These are phyloP conservation scores for Yamadazyma aaseri DNA, from an alignment of 1,139 yeast genomes.

Conservation along the genomic window DNA sequence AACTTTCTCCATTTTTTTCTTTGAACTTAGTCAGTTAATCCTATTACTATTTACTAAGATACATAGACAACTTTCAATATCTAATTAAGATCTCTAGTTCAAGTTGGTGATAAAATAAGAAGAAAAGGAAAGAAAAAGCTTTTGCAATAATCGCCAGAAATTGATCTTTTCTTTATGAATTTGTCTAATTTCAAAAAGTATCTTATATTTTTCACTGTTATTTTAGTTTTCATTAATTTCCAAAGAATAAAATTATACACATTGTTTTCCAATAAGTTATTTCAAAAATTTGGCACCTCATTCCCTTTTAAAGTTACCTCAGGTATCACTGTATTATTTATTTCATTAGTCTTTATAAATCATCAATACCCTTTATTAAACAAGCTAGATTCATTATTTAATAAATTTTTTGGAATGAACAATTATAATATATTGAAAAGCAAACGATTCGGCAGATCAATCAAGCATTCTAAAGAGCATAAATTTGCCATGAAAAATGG, in stretches of 20 bases:
- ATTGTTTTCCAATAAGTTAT: constrained; percentile 6
- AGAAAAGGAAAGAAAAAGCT: no score
- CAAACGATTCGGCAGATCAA: constrained; percentile 11
- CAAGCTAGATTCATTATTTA: constrained; percentile 5
- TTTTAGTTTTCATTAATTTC: constrained; percentile 2
- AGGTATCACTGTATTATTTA: constrained; percentile 8
- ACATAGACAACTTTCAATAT: no score
- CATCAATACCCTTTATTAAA: constrained; percentile 5
- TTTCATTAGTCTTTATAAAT: constrained; percentile 9
- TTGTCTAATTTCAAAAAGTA: constrained; percentile 5
- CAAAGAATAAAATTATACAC: constrained; percentile 3
- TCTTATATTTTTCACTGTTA: constrained; percentile 6
- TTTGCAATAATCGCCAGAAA: no score
- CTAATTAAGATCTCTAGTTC: no score
- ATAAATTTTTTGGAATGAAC: constrained; percentile 9
- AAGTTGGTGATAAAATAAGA: no score
- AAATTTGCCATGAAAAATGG: constrained; percentile 52
- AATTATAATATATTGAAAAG: constrained; percentile 10
- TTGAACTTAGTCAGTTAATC: no score
- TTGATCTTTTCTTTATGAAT: neutral
- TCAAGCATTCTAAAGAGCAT: constrained; percentile 25
- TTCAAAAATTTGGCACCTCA: constrained; percentile 7
- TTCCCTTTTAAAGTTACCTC: constrained; percentile 10
- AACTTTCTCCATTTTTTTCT: no score
- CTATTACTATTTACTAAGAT: no score